These are phyloP conservation scores for Magnaporthiopsis rhizophila DNA, from an alignment of 2,329 filamentous ascomycete genomes.

Conservation along the genomic window DNA sequence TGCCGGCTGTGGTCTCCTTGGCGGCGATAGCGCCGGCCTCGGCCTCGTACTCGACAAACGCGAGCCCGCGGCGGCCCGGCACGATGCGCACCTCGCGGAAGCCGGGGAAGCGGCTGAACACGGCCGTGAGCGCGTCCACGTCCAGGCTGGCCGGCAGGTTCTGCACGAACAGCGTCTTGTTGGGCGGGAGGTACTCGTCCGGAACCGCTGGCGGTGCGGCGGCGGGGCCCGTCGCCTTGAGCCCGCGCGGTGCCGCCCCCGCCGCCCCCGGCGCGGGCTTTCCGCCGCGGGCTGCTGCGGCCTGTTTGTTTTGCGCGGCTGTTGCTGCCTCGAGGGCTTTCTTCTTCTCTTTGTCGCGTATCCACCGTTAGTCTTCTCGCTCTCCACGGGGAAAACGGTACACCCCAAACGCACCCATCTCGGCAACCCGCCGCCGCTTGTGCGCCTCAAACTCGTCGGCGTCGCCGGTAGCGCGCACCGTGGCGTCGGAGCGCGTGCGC, in stretches of 20 bases:
- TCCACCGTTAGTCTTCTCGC: no score
- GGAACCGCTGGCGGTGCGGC: constrained; percentile 63
- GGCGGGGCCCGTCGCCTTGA: constrained; percentile 61
- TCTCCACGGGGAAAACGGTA: no score
- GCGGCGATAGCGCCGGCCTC: constrained; percentile 85
- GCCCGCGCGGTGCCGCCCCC: constrained; percentile 28
- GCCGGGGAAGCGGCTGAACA: constrained; percentile 86
- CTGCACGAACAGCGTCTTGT: constrained; percentile 93
- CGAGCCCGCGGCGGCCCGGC: constrained; percentile 78
- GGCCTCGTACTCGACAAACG: constrained; percentile 92
- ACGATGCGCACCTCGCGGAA: constrained; percentile 91
- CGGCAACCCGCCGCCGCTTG: constrained; percentile 73
- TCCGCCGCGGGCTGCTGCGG: constrained; percentile 7
- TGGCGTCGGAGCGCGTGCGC: constrained; percentile 78
- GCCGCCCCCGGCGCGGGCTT: constrained; percentile 29
- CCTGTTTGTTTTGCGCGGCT: constrained; percentile 57
- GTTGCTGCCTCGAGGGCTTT: constrained; percentile 72
- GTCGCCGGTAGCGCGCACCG: constrained; percentile 64
- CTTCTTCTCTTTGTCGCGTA: constrained; percentile 50
- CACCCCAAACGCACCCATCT: constrained; percentile 61
- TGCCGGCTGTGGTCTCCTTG: constrained; percentile 86
- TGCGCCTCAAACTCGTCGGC: constrained; percentile 80
- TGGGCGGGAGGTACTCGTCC: constrained; percentile 96
- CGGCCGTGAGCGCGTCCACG: constrained; percentile 66
- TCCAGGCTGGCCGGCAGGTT: constrained; percentile 84